These are phyloP conservation scores for Blakeslea trispora DNA, from an alignment of 371 early-diverging fungal species.

Conservation along the genomic window DNA sequence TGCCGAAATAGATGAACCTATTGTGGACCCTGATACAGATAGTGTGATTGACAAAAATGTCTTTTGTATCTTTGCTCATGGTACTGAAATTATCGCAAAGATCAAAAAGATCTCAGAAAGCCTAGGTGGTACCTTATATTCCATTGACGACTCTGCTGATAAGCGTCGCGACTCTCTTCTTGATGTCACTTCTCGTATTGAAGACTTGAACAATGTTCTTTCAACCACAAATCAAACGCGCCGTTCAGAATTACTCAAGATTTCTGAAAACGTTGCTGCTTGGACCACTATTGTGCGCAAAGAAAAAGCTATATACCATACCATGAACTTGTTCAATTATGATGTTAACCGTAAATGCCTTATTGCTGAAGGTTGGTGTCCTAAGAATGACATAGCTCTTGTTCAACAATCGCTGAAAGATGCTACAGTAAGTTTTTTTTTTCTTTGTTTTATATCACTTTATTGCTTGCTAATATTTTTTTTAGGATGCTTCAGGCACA, in stretches of 20 bases:
- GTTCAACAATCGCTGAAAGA: conserved; percentile 82
- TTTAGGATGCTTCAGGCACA: conserved; percentile 80
- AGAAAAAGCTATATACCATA: conserved; percentile 97
- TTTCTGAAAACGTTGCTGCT: conserved; percentile 79
- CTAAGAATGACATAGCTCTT: conserved; percentile 76
- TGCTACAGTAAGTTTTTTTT: conserved; percentile 64
- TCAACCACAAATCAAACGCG: conserved; percentile 85
- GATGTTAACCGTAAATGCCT: conserved; percentile 90
- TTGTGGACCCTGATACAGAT: conserved; percentile 84
- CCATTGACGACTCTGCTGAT: conserved; percentile 80
- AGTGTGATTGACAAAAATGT: conserved; percentile 90
- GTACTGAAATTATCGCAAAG: conserved; percentile 85
- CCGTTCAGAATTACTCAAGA: conserved; percentile 77
- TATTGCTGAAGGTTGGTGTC: conserved; percentile 98
- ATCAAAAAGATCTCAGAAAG: conserved; percentile 94
- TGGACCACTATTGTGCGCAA: conserved; percentile 94
- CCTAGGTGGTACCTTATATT: conserved; percentile 93
- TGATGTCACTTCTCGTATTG: conserved; percentile 64
- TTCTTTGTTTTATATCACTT: neutral
- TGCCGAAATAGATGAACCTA: conserved; percentile 92
- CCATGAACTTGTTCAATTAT: conserved; percentile 94
- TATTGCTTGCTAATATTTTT: neutral
- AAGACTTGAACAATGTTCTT: conserved; percentile 65
- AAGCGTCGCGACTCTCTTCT: conserved; percentile 81
- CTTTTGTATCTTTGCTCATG: conserved; percentile 97